Evolutionary conservation across 2,329 filamentous ascomycete species (phyloP).

Genomic region (Pestalotiopsis sp.): DNA sequence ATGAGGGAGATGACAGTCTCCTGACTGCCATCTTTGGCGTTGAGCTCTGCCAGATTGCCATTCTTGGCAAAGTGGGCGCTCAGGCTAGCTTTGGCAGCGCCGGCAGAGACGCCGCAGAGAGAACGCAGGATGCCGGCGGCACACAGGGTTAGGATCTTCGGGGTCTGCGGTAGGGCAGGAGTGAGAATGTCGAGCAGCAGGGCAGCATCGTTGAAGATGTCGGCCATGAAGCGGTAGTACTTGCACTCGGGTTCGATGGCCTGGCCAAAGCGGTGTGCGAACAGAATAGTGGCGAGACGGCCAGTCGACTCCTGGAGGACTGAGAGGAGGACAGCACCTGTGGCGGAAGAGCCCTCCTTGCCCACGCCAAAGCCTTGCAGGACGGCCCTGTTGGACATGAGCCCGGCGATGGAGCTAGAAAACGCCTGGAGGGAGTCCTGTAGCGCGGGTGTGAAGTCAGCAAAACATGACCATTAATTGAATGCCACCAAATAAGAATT

Average conservation of each 20-base stretch:
- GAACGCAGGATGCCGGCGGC: conserved; percentile 53
- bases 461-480: neutral
- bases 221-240: conserved; percentile 82
- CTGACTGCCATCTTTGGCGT: conserved; percentile 88
- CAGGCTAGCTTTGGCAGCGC: conserved; percentile 85
- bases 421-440: conserved; percentile 81
- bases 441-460: conserved; percentile 4
- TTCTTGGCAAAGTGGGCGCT: conserved; percentile 88
- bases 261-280: conserved; percentile 80
- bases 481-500: neutral
- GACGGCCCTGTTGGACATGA: conserved; percentile 81
- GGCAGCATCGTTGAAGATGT: conserved; percentile 84
- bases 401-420: conserved; percentile 76
- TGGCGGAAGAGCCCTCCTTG: conserved; percentile 76
- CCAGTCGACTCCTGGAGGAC: conserved; percentile 82
- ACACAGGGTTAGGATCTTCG: conserved; percentile 52
- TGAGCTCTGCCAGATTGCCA: conserved; percentile 89
- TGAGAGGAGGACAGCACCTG: conserved; percentile 78
- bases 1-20: conserved; percentile 90
- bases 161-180: conserved; percentile 64
- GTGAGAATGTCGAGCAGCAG: conserved; percentile 86
- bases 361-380: conserved; percentile 82
- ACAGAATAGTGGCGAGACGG: conserved; percentile 80
- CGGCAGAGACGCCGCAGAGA: conserved; percentile 87
- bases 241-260: conserved; percentile 90